phyloP scores from a whole-genome alignment of 148 eudicot genomes.

The Drosera capensis region DNA sequence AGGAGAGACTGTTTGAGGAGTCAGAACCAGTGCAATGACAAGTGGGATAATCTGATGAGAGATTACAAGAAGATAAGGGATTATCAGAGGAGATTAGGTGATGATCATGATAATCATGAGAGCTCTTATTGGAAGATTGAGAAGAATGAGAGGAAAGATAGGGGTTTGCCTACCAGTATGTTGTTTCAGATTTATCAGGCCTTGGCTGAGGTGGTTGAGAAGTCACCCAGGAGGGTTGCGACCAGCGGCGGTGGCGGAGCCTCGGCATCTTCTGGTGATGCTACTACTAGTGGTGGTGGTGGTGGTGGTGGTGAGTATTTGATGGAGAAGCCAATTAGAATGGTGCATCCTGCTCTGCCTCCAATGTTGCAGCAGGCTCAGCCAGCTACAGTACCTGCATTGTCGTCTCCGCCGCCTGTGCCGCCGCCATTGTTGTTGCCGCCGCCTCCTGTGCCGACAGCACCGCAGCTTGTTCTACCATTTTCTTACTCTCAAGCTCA shows the following conservation, averaged over 20 bases:
- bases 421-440: not conserved
- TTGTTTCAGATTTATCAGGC: conserved; percentile 57
- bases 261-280: not conserved
- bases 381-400: not conserved
- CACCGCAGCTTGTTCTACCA: not conserved
- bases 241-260: conserved; percentile 1
- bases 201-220: conserved; percentile 51
- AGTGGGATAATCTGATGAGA: conserved; percentile 89
- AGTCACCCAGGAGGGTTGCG: conserved; percentile 3
- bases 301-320: not conserved
- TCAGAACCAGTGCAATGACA: conserved; percentile 82
- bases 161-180: conserved; percentile 60
- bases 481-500: not conserved
- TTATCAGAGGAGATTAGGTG: conserved; percentile 20
- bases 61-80: conserved; percentile 76
- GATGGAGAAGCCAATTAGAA: not conserved
- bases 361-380: not conserved
- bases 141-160: conserved; percentile 49
- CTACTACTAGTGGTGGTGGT: not conserved
- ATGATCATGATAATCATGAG: not conserved
- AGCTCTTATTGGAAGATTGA: conserved; percentile 59
- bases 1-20: conserved; percentile 55
- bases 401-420: not conserved
- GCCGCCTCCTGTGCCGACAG: not conserved
- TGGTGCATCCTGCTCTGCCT: not conserved